Percentiles rank a stretch among this genome's conserved stretches.
Evolutionary conservation across 2,329 filamentous ascomycete genomes (phyloP).

Genomic region (Berkeleyomyces rouxiae): DNA sequence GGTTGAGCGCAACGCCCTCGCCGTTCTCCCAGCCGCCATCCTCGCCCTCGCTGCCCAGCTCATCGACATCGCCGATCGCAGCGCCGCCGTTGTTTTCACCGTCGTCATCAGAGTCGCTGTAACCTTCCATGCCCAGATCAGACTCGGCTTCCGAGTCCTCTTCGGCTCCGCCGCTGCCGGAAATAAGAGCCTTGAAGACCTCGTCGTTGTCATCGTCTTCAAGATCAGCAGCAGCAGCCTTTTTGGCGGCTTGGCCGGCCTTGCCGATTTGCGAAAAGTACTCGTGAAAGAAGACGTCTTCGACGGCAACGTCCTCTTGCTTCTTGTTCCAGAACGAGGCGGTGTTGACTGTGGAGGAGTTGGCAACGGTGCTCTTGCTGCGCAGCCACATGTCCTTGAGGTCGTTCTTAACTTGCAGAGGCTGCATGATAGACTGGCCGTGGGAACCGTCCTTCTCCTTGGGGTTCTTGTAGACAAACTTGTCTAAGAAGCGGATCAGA

Average conservation of each 20-base stretch:
- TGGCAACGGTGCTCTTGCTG: conserved; percentile 28
- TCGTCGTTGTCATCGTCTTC: conserved; percentile 41
- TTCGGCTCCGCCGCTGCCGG: conserved; percentile 55
- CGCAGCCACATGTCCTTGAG: conserved; percentile 40
- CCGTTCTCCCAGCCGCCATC: conserved; percentile 29
- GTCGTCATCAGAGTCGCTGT: conserved; percentile 34
- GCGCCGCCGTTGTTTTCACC: conserved; percentile 29
- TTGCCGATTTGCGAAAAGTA: conserved; percentile 74
- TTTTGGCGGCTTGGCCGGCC: conserved; percentile 36
- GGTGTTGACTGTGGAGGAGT: conserved; percentile 49
- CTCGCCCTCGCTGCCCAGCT: conserved; percentile 27
- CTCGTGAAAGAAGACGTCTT: conserved; percentile 96
- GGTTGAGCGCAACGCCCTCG: conserved; percentile 12
- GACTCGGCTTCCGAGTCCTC: conserved; percentile 47
- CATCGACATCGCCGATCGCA: conserved; percentile 29
- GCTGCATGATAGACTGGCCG: conserved; percentile 93
- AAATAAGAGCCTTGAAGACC: conserved; percentile 80
- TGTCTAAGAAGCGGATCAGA: conserved; percentile 87
- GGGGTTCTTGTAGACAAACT: conserved; percentile 93
- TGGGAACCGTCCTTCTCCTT: conserved; percentile 53
- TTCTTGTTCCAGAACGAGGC: conserved; percentile 86
- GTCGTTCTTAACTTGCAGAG: conserved; percentile 40
- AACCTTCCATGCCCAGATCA: conserved; percentile 32
- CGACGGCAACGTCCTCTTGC: conserved; percentile 67
- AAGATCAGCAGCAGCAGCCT: conserved; percentile 27